A percentile compares a stretch with the other conserved stretches of the same genome.
phyloP scores from a whole-genome alignment of 352 stramenopile species.

The Globisporangium echinulatum region DNA sequence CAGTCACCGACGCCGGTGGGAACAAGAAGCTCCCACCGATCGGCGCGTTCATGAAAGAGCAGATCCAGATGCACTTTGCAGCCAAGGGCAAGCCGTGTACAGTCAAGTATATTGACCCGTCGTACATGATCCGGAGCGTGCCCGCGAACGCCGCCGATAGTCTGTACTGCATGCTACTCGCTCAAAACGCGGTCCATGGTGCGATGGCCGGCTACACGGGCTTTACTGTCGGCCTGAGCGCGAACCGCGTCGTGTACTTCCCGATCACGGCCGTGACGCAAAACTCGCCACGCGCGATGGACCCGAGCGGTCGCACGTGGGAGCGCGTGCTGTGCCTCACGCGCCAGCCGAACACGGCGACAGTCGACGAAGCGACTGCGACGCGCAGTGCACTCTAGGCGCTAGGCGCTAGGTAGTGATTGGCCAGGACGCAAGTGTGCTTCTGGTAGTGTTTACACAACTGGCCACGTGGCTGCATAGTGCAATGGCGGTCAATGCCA shows the following conservation, averaged over 20 bases:
- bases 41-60: conserved; percentile 94
- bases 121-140: conserved; percentile 93
- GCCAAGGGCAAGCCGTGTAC: conserved; percentile 81
- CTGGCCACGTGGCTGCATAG: too few relatives aligned
- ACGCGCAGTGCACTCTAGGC: too few relatives aligned
- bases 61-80: conserved; percentile 93
- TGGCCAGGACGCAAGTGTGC: too few relatives aligned
- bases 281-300: conserved; percentile 86
- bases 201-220: conserved; percentile 97
- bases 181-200: conserved; percentile 97
- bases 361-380: too few relatives aligned
- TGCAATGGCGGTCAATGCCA: too few relatives aligned
- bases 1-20: conserved; percentile 85
- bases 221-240: conserved; percentile 96
- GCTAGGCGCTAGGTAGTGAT: too few relatives aligned
- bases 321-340: conserved; percentile 73
- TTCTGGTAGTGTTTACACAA: too few relatives aligned
- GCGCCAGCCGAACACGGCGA: conserved; percentile 89
- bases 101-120: conserved; percentile 98
- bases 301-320: conserved; percentile 46
- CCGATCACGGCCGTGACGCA: conserved; percentile 34
- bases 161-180: conserved; percentile 82
- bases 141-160: too few relatives aligned
- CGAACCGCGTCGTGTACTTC: conserved; percentile 88
- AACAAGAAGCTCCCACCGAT: conserved; percentile 96